A percentile compares a stretch with the other conserved stretches of the same genome.
Evolutionary conservation across 768 basidiomycete genomes (phyloP).

Genomic region (Crepidotus variabilis): DNA sequence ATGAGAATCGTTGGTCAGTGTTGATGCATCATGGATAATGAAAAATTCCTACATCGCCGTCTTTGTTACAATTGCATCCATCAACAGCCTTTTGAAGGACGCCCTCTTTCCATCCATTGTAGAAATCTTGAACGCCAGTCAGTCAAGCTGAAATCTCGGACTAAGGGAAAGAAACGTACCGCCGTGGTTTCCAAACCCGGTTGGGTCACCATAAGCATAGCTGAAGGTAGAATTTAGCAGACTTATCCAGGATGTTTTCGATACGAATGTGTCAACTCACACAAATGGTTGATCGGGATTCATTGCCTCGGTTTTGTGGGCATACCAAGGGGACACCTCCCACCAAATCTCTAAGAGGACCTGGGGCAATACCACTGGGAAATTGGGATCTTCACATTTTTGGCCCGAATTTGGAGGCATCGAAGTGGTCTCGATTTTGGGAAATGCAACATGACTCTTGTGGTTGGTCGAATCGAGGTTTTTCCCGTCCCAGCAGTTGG

Average conservation of each 20-base stretch:
- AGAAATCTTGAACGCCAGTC: conserved; percentile 29
- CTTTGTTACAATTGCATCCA: conserved; percentile 30
- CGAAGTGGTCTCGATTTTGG: conserved; percentile 12
- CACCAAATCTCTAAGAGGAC: conserved; percentile 43
- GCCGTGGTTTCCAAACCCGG: conserved; percentile 49
- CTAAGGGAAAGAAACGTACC: conserved; percentile 21
- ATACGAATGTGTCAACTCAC: conserved; percentile 17
- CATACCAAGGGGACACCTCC: conserved; percentile 24
- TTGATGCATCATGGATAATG: background rate
- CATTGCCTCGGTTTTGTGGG: conserved; percentile 28
- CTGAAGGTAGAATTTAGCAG: conserved; percentile 12
- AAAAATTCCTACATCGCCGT: conserved; percentile 24
- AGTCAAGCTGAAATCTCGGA: background rate
- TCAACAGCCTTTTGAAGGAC: conserved; percentile 44
- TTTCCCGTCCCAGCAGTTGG: conserved; percentile 40
- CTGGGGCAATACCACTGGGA: conserved; percentile 32
- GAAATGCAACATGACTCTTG: conserved; percentile 35
- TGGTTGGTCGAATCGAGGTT: conserved; percentile 35
- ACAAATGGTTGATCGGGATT: conserved; percentile 40
- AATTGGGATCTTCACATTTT: conserved; percentile 31
- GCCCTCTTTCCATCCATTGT: conserved; percentile 47
- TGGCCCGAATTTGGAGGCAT: conserved; percentile 31
- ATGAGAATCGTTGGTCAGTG: too few species aligned
- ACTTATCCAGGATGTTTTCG: background rate
- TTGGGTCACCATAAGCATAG: conserved; percentile 46